Evolutionary conservation across 2,329 filamentous ascomycete species (phyloP), one percentile per base, ranked within the genome.

Genomic region (Epichloe sylvatica): DNA sequence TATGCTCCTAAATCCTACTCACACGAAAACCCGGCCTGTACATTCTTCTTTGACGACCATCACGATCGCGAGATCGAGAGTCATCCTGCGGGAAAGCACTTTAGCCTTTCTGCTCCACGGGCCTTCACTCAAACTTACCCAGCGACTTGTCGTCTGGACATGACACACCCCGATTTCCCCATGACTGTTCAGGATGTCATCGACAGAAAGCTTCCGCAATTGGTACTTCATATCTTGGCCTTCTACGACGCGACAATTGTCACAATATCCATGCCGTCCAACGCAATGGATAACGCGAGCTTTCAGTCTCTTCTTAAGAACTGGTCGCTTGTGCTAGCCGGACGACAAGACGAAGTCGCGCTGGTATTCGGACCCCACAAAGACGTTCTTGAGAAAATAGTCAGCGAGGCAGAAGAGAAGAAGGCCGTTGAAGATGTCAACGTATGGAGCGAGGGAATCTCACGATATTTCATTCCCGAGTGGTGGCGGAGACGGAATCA

Each of bases 61-160:
- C 35, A 45, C 39, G 37, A 48, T 8, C 34, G 33, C 15, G 19
- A 13, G 8, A 47, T 52, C 15, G 39, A 46, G 34, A 41, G 33
- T n/a, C 48, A 50, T 42, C 33, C 51, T 3, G 34, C 39, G 34
- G 51, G 51, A 15, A 43, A 25, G 7, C 34, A 46, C 19, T 52
- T 46, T 21, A 43, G 41, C 13, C 17, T 50, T 12, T 45, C 51
- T 8, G 30, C 36, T 3, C 33, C 13, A 15, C 42, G 51, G 12
- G 51, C 51, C 9, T 52, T 52, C n/a, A 52, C 51, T 17, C 51
- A 50, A 21, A 46, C 13, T 5, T 40, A 48, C 33, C 45, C 51
- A 6, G 12, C 51, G 13, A 40, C 45, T 6, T 41, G 15, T 15
- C 48, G 21, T 13, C 25, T 11, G 11, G 35, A 40, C 33, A n/a